A percentile compares a stretch with the other conserved stretches of the same genome.
These are phyloP conservation scores for Septoria linicola DNA, from an alignment of 2,329 filamentous ascomycete species.

Conservation along the genomic window DNA sequence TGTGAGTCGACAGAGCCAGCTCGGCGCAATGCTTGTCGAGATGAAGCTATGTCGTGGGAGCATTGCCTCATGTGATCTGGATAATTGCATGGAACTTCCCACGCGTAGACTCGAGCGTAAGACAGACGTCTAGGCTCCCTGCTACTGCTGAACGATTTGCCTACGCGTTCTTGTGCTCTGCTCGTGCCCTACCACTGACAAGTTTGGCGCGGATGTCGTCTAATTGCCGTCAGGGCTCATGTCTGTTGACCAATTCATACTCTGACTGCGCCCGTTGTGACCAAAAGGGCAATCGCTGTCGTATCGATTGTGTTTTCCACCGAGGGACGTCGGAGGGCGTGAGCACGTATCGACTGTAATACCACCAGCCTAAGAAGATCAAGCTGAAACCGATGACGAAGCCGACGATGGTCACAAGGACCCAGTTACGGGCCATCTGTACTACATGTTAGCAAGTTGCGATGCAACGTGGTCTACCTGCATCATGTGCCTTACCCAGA, in stretches of 20 bases:
- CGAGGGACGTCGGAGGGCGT: conserved; percentile 24
- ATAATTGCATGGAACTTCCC: too few species aligned
- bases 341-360: conserved; percentile 48
- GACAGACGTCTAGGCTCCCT: too few species aligned
- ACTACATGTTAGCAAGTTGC: conserved; percentile 21
- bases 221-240: conserved; percentile 26
- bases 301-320: conserved; percentile 30
- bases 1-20: neutral
- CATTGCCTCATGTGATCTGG: too few species aligned
- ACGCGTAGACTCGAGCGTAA: too few species aligned
- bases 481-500: conserved; percentile 53
- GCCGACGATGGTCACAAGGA: conserved; percentile 54
- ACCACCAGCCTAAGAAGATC: conserved; percentile 51
- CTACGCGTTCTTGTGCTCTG: too few species aligned
- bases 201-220: neutral
- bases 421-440: conserved; percentile 52
- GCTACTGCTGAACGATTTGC: too few species aligned
- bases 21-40: neutral
- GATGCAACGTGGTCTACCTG: too few species aligned
- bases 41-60: too few species aligned
- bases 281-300: conserved; percentile 33
- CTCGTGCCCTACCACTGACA: too few species aligned
- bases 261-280: conserved; percentile 30
- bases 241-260: conserved; percentile 35
- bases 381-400: conserved; percentile 51